Base-by-base conservation (phyloP, 163 green algal genomes). In the Chlamydomonas reinhardtii region DNA sequence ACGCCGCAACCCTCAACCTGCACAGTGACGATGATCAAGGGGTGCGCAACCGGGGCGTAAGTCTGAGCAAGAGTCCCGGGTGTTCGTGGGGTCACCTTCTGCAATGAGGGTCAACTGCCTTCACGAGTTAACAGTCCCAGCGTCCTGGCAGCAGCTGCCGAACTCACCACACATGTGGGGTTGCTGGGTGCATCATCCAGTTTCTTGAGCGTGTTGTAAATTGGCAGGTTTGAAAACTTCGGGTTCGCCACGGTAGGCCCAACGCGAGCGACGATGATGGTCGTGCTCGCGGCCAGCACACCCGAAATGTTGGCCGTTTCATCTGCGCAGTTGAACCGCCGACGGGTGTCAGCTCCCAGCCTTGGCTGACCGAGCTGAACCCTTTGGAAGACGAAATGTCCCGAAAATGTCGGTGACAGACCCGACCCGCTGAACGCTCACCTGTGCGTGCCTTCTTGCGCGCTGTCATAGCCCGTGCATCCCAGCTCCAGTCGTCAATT, bases 1-100 rank as follows among this genome's bases (percentile, higher is more conserved):
- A n/a, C 70, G 35, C 35, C 70, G 29, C 80, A 86, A 17, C 80
- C 80, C 1, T 86, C 80, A 2, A 86, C 80, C 80, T 86, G 70
- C 25, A 59, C 2, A 14, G 19, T 2, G 48, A 48, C 12, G 64
- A 24, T 24, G 15, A 22, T 25, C 4, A 71, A 0, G 11, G 29
- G 11, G 14, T 9, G 64, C 64, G 5, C 1, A 29, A 31, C 24
- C 20, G 61, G 24, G 3, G 61, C 2, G 61, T 1, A 31, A 5
- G 61, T 17, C 2, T 12, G 16, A 6, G 14, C 14, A 56, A 17
- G 5, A 14, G 48, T 56, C 48, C 6, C 17, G 48, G 48, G 48
- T 56, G 48, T 56, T 56, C 48, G 48, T 56, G 48, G 48, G 48
- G 48, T 56, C 48, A 56, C 48, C 32, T 74, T 52, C 32, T 24